Base-by-base conservation (phyloP, 352 stramenopile genomes). In the Phytopythium aichiense region DNA sequence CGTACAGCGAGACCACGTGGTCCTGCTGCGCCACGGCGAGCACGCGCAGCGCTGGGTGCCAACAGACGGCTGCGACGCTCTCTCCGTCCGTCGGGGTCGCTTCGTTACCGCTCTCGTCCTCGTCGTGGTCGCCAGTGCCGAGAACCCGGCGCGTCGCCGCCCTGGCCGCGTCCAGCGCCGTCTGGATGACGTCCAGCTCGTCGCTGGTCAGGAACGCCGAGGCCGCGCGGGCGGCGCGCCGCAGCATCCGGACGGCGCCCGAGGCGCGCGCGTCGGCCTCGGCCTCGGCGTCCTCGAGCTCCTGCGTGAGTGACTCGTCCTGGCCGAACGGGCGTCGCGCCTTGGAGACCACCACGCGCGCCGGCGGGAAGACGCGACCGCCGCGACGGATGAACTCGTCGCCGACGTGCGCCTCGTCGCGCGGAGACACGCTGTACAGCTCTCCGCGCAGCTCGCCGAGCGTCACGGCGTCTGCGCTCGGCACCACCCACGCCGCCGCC, bases 21-120 rank as follows among this genome's bases (percentile, higher is more conserved):
- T 92, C 82, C 38, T 73, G 63, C 64, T 91, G 84, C 8, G 79
- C 84, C 37, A 93, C 79, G 0, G 84, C 84, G n/a, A 93, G 69
- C 33, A 91, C 38, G 46, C 72, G 75, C 18, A 75, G 59, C 54
- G 63, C 74, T 23, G 79, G 72, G 54, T 93, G 80, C 81, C 81
- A 93, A 45, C 71, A 79, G 16, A 89, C 65, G 13, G 80, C 64
- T 22, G 76, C 68, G 16, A 93, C 80, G 59, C 61, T 87, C 57
- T 90, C 77, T 16, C 68, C 61, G 42, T 61, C 60, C 49, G 53
- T 66, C n/a, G 56, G 46, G 35, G 58, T 42, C 13, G 65, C 22
- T 9, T 42, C n/a, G 25, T 23, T 8, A 58, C 42, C 22, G 28
- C 77, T 56, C 28, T 56, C 48, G 25, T 76, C 37, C 22, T 76